These are phyloP conservation scores for Thalassiosira profunda DNA, from an alignment of 108 stramenopile genomes.

Conservation along the genomic window DNA sequence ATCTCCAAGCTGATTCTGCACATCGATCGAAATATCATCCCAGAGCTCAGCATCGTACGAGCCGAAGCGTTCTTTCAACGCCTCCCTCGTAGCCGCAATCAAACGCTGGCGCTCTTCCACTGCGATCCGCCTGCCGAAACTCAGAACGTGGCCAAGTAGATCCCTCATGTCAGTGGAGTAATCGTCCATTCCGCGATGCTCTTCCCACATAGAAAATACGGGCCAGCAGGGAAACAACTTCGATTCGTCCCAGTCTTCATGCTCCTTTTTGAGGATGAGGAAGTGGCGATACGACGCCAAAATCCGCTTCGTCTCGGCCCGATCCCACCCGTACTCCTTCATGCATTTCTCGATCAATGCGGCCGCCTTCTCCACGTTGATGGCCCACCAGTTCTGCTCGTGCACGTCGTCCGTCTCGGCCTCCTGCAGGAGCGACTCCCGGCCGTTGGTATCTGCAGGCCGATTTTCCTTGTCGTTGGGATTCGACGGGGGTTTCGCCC, in stretches of 20 bases:
- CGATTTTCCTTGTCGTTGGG: too few relatives aligned
- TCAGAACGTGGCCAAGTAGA: slow-evolving; percentile 66
- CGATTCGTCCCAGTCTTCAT: slow-evolving; percentile 65
- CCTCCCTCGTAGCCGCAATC: slow-evolving; percentile 67
- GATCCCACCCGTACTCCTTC: slow-evolving; percentile 55
- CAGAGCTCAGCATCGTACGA: slow-evolving; percentile 70
- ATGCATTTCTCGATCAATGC: slow-evolving; percentile 68
- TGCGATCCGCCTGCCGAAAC: slow-evolving; percentile 47
- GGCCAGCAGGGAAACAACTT: slow-evolving; percentile 61
- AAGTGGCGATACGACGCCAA: slow-evolving; percentile 76
- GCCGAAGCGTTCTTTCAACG: slow-evolving; percentile 60
- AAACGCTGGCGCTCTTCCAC: not conserved
- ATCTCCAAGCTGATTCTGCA: slow-evolving; percentile 16
- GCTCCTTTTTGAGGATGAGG: slow-evolving; percentile 74
- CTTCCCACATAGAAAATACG: slow-evolving; percentile 74
- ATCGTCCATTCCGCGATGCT: slow-evolving; percentile 65
- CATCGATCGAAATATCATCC: slow-evolving; percentile 9
- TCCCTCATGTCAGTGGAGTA: slow-evolving; percentile 65
- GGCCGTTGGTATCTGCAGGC: too few relatives aligned
- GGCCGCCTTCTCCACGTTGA: not conserved
- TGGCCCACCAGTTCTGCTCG: slow-evolving; percentile 15
- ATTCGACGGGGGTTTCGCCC: too few relatives aligned
- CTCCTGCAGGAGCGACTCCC: too few relatives aligned
- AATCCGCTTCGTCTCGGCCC: slow-evolving; percentile 55
- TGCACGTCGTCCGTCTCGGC: too few relatives aligned